Evolutionary conservation across 108 stramenopile species (phyloP).

Genomic region (Heterococcus sp.): DNA sequence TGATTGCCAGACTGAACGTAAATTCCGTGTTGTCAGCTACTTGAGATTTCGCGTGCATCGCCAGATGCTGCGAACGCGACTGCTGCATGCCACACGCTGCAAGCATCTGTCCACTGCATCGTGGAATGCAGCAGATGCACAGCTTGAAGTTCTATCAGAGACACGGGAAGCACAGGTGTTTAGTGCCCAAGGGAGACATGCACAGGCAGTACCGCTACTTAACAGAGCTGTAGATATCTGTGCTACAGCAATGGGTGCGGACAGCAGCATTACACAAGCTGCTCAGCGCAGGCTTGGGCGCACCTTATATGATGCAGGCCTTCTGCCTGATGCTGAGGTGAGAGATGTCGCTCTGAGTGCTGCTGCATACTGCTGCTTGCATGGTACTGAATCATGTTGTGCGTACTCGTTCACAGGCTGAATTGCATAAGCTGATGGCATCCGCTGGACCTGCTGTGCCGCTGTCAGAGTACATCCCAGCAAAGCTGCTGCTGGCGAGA

Average conservation of each 20-base stretch:
- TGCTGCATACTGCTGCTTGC: not conserved
- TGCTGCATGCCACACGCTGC: too few relatives aligned
- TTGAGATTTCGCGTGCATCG: too few relatives aligned
- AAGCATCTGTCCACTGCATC: too few relatives aligned
- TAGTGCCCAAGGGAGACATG: not conserved
- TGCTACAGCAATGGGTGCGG: not conserved
- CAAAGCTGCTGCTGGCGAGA: not conserved
- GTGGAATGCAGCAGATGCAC: not conserved
- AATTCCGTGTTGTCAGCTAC: too few relatives aligned
- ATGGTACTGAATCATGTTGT: not conserved
- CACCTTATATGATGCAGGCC: not conserved
- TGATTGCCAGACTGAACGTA: too few relatives aligned
- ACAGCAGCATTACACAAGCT: not conserved
- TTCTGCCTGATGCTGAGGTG: not conserved
- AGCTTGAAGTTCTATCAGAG: not conserved
- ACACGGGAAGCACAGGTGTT: not conserved
- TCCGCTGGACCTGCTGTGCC: not conserved
- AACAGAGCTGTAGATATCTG: not conserved
- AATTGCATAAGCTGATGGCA: not conserved
- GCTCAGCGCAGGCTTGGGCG: not conserved
- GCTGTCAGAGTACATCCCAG: not conserved
- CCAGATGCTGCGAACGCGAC: too few relatives aligned
- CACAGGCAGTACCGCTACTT: not conserved
- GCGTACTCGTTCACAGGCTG: not conserved
- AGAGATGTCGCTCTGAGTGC: not conserved